Percentiles rank a stretch among this genome's conserved stretches.
Conservation (phyloP, 2,329 filamentous ascomycete genomes). For the Ceratocystiopsis sp. region DNA sequence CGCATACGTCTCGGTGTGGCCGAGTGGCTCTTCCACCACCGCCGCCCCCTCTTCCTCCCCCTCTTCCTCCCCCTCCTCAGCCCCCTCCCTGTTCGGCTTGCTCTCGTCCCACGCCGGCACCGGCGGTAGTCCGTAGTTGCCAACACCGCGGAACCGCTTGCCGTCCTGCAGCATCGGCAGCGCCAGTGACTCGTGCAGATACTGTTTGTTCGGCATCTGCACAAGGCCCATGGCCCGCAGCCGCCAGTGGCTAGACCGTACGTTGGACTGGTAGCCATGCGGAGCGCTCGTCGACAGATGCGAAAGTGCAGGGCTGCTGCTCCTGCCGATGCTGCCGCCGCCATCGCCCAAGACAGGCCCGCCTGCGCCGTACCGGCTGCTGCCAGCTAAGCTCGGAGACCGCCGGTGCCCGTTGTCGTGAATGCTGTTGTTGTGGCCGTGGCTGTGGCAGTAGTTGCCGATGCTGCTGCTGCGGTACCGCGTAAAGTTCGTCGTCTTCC, state of each 20-base stretch:
- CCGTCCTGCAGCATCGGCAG: slow-evolving; percentile 23
- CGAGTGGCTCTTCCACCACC: background rate
- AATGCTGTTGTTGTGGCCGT: too few species aligned
- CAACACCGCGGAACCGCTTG: slow-evolving; percentile 21
- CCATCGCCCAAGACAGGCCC: too few species aligned
- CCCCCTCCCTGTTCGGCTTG: background rate
- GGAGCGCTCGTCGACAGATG: background rate
- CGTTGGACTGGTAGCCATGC: background rate
- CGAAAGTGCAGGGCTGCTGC: background rate
- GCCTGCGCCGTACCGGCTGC: background rate
- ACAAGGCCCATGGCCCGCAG: slow-evolving; percentile 28
- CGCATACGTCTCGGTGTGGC: slow-evolving; percentile 1
- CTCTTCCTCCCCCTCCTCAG: background rate
- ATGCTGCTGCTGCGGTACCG: slow-evolving; percentile 2
- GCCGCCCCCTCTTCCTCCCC: background rate
- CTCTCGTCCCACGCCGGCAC: background rate
- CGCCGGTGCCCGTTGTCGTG: background rate
- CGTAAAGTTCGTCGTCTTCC: slow-evolving; percentile 9
- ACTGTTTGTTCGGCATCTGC: slow-evolving; percentile 12
- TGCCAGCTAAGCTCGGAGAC: background rate
- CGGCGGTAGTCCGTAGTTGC: slow-evolving; percentile 19
- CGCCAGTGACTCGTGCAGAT: slow-evolving; percentile 28
- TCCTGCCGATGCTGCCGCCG: background rate
- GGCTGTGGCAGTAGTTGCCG: background rate
- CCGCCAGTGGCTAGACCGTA: slow-evolving; percentile 18